Base-by-base conservation (phyloP, 495 filamentous ascomycete species). In the Chaetomium cochliodes region DNA sequence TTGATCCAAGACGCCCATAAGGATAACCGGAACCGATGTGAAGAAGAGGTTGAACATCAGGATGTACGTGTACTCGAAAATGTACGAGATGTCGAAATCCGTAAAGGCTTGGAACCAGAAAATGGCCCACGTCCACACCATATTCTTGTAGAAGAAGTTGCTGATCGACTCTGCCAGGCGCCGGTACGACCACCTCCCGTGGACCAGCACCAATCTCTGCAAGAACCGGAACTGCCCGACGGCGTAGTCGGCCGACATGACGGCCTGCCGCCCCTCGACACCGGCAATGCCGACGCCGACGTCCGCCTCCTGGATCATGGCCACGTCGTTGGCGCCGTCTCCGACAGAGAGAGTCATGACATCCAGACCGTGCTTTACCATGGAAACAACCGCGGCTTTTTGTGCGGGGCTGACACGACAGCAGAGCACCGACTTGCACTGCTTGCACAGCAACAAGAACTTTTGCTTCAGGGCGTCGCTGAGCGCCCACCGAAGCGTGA, bases 141-240 rank as follows among this genome's bases (percentile, higher is more conserved):
- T 88, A 79, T 97, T 98, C 90, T 99, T 99, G 85, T 99, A 99
- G 81, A 99, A 99, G 84, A 99, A 99, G 74, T 99, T 99, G 71
- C 92, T 91, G 68, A 93, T 96, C 30, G 90, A 90, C 82, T 99
- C 96, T 56, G 87, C 92, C 74, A 98, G 79, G 67, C 96, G 87
- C 37, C 93, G 84, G 76, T 99, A 99, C 42, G 91, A 96, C 91
- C 94, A 99, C 65, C 96, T 86, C 46, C 96, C 96, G 74, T 99
- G 96, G 37, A 99, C 93, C 52, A 99, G 85, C 58, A 98, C 85
- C 53, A 99, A 84, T 60, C 96, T 86, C 70, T 93, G 89, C 46
- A 99, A 81, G 78, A 92, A 99, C 28, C 93, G 86, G 81, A 99
- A 99, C 76, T 99, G 96, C 20, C 92, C 96, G 72, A 99, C 97